Conservation (phyloP, 2,329 filamentous ascomycete genomes). For the Diaporthe longicolla region DNA sequence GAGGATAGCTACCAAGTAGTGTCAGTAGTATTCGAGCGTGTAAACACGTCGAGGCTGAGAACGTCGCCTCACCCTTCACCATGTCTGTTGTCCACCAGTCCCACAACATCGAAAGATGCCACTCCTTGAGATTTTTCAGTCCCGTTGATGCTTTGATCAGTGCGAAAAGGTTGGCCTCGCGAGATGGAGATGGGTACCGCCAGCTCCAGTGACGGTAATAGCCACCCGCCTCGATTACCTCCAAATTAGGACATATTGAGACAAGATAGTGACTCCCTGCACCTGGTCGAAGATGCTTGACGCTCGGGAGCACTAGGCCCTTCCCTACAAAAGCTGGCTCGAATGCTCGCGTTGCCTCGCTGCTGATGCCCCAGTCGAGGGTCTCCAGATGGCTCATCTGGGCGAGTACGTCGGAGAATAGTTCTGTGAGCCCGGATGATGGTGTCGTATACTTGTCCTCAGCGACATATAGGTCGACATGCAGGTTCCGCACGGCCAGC, state of each 20-base stretch:
- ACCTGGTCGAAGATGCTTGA: not conserved
- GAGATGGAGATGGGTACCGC: not conserved
- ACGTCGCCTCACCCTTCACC: not conserved
- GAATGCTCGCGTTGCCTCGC: not conserved
- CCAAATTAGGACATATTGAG: slow-evolving; percentile 2
- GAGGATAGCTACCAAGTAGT: not conserved
- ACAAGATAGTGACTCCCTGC: slow-evolving; percentile 1
- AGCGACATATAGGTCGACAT: not conserved
- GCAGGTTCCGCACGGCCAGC: not conserved
- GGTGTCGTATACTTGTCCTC: not conserved
- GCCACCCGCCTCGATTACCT: not conserved
- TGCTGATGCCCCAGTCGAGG: slow-evolving; percentile 4
- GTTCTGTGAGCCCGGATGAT: not conserved
- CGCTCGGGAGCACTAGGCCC: not conserved
- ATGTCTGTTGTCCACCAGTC: not conserved
- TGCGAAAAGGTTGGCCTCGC: not conserved
- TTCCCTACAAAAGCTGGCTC: not conserved
- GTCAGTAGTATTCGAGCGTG: not conserved
- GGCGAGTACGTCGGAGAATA: not conserved
- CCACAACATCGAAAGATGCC: not conserved
- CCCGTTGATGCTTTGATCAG: not conserved
- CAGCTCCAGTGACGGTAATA: not conserved
- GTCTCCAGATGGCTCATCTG: slow-evolving; percentile 1
- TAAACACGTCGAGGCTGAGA: not conserved
- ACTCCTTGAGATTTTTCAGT: not conserved